phyloP scores from a whole-genome alignment of 495 filamentous ascomycete species.

The Usnea hakonensis region DNA sequence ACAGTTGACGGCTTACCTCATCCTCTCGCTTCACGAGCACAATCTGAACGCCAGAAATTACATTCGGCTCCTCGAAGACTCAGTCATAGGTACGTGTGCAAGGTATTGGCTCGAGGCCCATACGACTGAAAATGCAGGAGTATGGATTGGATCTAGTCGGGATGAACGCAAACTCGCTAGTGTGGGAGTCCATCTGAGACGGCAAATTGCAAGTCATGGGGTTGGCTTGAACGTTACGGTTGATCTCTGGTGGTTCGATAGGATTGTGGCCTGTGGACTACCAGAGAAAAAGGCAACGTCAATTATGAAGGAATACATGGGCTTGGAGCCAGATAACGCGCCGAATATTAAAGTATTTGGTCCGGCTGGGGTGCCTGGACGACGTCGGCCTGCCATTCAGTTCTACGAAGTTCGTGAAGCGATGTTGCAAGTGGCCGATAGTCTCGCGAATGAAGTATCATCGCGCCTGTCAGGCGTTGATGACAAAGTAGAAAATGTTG shows the following conservation, averaged over 20 bases:
- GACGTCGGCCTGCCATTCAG: not conserved
- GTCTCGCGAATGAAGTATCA: not conserved
- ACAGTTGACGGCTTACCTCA: constrained; percentile 82
- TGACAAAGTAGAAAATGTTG: not conserved
- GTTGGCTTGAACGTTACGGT: constrained; percentile 75
- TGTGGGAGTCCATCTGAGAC: constrained; percentile 77
- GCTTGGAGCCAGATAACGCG: not conserved
- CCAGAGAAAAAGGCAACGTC: constrained; percentile 70
- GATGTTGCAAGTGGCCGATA: constrained; percentile 3
- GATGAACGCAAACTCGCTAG: constrained; percentile 69
- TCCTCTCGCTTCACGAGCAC: constrained; percentile 63
- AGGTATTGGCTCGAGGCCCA: constrained; percentile 49
- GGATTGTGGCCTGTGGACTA: constrained; percentile 83
- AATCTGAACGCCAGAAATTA: constrained; percentile 54
- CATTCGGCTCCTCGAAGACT: constrained; percentile 66
- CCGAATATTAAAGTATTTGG: not conserved
- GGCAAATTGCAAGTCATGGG: constrained; percentile 81
- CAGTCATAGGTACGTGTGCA: constrained; percentile 55
- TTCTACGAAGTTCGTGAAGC: not conserved
- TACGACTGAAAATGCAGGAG: constrained; percentile 70
- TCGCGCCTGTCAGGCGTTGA: not conserved
- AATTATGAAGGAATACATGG: constrained; percentile 37
- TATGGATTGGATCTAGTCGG: constrained; percentile 55
- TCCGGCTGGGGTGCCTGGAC: not conserved
- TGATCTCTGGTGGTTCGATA: constrained; percentile 59